These are phyloP conservation scores for Leptodermis oblonga DNA, from an alignment of 257 asterid genomes.

Conservation along the genomic window DNA sequence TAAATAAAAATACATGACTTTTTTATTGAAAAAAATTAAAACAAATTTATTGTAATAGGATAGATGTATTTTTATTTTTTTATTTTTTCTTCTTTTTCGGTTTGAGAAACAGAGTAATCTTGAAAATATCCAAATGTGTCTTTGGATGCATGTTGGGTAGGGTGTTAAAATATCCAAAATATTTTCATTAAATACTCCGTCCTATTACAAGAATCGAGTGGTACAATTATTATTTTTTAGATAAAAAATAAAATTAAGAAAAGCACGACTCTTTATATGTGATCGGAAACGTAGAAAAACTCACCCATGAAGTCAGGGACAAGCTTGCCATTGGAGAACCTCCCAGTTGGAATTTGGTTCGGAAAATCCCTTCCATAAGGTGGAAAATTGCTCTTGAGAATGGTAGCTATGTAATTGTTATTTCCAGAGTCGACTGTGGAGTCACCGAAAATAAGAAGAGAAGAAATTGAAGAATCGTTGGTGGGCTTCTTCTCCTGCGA, in stretches of 20 bases:
- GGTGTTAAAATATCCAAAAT: neutral
- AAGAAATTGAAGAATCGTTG: slow-evolving; percentile 21
- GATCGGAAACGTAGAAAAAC: neutral
- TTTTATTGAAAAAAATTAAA: too few species aligned
- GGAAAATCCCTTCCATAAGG: slow-evolving; percentile 65
- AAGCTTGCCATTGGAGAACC: slow-evolving; percentile 63
- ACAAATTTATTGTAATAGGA: too few species aligned
- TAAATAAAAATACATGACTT: too few species aligned
- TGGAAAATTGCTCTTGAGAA: slow-evolving; percentile 35
- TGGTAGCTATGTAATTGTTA: slow-evolving; percentile 45
- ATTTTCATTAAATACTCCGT: too few species aligned
- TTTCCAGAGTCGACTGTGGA: slow-evolving; percentile 81
- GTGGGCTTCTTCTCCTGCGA: slow-evolving; percentile 10
- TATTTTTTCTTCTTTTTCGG: too few species aligned
- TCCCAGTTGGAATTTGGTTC: slow-evolving; percentile 49
- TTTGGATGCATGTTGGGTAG: too few species aligned
- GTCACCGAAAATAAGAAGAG: slow-evolving; percentile 60
- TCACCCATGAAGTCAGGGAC: slow-evolving; percentile 53
- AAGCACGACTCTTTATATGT: too few species aligned
- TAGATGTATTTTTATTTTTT: too few species aligned
- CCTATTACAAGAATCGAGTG: too few species aligned
- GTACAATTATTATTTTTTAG: too few species aligned
- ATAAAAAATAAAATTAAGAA: neutral
- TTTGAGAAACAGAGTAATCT: too few species aligned
- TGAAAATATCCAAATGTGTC: too few species aligned